phyloP scores from a whole-genome alignment of 371 early-diverging fungal species.

The Dentiscutata heterogama region DNA sequence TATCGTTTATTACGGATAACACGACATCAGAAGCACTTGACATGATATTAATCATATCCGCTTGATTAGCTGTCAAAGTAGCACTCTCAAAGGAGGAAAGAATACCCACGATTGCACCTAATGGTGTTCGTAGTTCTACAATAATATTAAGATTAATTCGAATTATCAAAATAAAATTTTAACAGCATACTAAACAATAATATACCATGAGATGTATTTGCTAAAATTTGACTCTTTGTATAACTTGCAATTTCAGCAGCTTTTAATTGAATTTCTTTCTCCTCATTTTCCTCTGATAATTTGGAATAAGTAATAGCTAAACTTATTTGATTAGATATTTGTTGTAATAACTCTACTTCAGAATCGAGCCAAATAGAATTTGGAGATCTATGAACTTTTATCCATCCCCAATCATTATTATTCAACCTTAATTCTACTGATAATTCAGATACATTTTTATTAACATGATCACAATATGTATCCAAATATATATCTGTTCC shows the following conservation, averaged over 20 bases:
- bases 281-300: conserved; percentile 52
- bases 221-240: conserved; percentile 56
- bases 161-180: neutral
- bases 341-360: conserved; percentile 34
- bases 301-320: conserved; percentile 55
- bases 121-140: conserved; percentile 55
- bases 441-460: conserved; percentile 1
- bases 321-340: conserved; percentile 56
- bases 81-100: conserved; percentile 44
- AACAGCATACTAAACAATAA: neutral
- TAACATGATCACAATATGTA: neutral
- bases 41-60: conserved; percentile 54
- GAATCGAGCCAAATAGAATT: conserved; percentile 49
- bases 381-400: neutral
- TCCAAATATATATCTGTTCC: neutral
- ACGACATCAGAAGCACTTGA: conserved; percentile 48
- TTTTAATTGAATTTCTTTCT: conserved; percentile 53
- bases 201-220: conserved; percentile 55
- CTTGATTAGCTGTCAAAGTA: conserved; percentile 53
- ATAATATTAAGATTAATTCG: neutral
- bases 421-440: conserved; percentile 21
- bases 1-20: conserved; percentile 47
- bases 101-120: conserved; percentile 61
- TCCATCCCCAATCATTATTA: conserved; percentile 37
- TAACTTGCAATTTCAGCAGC: conserved; percentile 56